Evolutionary conservation across 2,329 filamentous ascomycete species (phyloP).

Genomic region (Xylaria sp.): DNA sequence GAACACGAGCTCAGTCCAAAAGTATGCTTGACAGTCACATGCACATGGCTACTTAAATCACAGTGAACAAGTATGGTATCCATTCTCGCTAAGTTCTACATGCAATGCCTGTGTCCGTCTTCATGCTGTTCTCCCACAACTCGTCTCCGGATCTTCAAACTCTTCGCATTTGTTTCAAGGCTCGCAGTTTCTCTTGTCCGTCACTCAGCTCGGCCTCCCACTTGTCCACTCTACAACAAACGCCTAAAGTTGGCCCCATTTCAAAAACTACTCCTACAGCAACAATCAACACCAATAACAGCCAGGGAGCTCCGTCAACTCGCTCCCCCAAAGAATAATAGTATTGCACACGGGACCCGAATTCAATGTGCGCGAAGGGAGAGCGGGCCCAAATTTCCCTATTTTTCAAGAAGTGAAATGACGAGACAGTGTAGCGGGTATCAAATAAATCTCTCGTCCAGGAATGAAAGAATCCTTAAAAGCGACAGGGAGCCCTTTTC

Average conservation of each 20-base stretch:
- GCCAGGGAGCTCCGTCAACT: not conserved
- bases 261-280: slow-evolving; percentile 23
- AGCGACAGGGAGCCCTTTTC: not conserved
- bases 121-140: slow-evolving; percentile 11
- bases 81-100: slow-evolving; percentile 31
- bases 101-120: slow-evolving; percentile 12
- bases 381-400: not conserved
- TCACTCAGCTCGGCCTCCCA: not conserved
- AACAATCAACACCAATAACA: slow-evolving; percentile 1
- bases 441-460: slow-evolving; percentile 24
- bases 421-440: slow-evolving; percentile 24
- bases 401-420: slow-evolving; percentile 15
- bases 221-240: slow-evolving; percentile 2
- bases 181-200: not conserved
- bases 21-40: not conserved
- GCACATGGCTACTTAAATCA: not conserved
- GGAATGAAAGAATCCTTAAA: not conserved
- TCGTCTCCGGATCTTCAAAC: not conserved
- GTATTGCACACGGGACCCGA: not conserved
- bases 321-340: not conserved
- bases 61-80: slow-evolving; percentile 18
- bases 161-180: not conserved
- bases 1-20: too few species aligned
- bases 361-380: slow-evolving; percentile 2
- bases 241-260: slow-evolving; percentile 4